Base-by-base conservation (phyloP, 2,329 filamentous ascomycete species). In the Passalora sequoiae region DNA sequence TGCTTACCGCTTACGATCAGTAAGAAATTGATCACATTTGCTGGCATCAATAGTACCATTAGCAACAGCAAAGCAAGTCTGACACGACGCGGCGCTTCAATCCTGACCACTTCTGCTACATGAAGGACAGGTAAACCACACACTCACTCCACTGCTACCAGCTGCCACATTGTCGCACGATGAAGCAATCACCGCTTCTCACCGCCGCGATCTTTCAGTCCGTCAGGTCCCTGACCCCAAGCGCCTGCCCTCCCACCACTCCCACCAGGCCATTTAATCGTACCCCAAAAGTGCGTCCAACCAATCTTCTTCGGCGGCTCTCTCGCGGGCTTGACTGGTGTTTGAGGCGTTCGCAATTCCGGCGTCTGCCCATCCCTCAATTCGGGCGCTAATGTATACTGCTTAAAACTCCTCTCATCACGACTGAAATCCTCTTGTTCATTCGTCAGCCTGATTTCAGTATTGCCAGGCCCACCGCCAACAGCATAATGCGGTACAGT, bases 201-300 rank as follows among this genome's bases (percentile, higher is more conserved):
- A 53, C 49, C 63, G 42, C 53, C 60, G 46, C 66, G 61, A 56
- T 66, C 66, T 50, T 59, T 65, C 58, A 70, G 55, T 4, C 66
- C 73, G 32, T 74, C 74, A 6, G 67, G 67, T 6, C 73, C 73
- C 50, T 69, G 67, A 1, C 72, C 73, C 74, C 73, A 76, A 35
- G 67, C 64, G 3, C 74, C 74, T 31, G 73, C 73, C 50, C 66
- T 70, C 64, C 67, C 73, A 2, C 73, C 74, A 28, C 33, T 32
- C 12, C 36, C 40, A 10, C 44, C 44, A 12, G 44, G 44, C 73
- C 73, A 77, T 46, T 63, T 69, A 53, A 70, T 62, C 46, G 72
- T 73, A 0, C 74, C 73, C 75, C 73, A 78, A 35, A 71, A 67
- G 67, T 78, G 75, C 48, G 66, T 68, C 67, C 67, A 72, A 8